Percentiles rank a stretch among this genome's conserved stretches.
phyloP scores from a whole-genome alignment of 2,329 filamentous ascomycete species.

The Pseudogymnoascus verrucosus region DNA sequence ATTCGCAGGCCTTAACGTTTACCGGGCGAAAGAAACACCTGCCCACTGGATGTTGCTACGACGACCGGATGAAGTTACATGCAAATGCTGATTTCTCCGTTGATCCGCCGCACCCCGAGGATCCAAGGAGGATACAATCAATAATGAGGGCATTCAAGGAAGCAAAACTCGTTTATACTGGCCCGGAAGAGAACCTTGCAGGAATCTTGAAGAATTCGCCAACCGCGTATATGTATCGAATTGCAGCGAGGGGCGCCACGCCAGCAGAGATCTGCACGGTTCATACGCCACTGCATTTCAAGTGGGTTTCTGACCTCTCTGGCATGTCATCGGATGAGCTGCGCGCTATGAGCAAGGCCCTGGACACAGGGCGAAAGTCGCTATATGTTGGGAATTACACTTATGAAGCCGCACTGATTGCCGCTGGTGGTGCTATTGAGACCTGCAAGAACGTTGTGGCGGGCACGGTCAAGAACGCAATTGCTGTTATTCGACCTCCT shows the following conservation, averaged over 20 bases:
- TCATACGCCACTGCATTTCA: constrained; percentile 69
- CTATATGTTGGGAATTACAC: constrained; percentile 79
- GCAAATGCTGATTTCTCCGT: constrained; percentile 71
- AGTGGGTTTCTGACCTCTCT: constrained; percentile 61
- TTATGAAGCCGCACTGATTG: constrained; percentile 71
- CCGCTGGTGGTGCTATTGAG: constrained; percentile 72
- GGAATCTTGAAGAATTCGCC: constrained; percentile 45
- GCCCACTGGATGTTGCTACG: constrained; percentile 77
- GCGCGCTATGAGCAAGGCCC: constrained; percentile 52
- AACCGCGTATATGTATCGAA: constrained; percentile 63
- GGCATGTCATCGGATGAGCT: constrained; percentile 55
- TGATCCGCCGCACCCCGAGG: constrained; percentile 83
- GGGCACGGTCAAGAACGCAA: constrained; percentile 82
- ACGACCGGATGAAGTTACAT: constrained; percentile 92
- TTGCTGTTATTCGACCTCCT: constrained; percentile 89
- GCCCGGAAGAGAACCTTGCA: constrained; percentile 46
- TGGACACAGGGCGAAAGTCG: constrained; percentile 62
- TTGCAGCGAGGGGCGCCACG: constrained; percentile 69
- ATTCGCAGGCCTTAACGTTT: background rate
- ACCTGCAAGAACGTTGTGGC: constrained; percentile 85
- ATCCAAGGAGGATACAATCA: constrained; percentile 82
- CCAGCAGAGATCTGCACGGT: constrained; percentile 72
- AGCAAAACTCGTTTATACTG: constrained; percentile 65
- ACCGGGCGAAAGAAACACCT: constrained; percentile 28
- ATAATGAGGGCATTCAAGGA: constrained; percentile 86